Conservation (phyloP, 495 filamentous ascomycete genomes). For the Aspergillus panamensis region DNA sequence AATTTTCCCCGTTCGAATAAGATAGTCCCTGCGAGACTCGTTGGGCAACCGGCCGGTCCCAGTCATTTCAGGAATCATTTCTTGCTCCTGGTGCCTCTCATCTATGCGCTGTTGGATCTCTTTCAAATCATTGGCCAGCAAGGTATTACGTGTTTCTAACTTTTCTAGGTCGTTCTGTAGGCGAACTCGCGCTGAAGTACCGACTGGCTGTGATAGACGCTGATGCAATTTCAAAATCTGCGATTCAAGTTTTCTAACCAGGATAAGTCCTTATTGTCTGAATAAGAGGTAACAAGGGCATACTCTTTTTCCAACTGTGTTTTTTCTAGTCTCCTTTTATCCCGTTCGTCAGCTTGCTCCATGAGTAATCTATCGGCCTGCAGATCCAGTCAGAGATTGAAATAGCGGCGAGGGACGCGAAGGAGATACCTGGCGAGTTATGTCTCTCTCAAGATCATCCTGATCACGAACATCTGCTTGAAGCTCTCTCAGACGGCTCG, state of each 20-base stretch:
- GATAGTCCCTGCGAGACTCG: constrained; percentile 81
- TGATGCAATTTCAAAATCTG: constrained; percentile 50
- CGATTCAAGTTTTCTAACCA: constrained; percentile 40
- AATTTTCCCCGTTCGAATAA: constrained; percentile 95
- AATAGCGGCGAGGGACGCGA: neutral
- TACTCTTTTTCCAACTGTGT: constrained; percentile 59
- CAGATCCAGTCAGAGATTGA: constrained; percentile 10
- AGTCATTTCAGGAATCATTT: constrained; percentile 34
- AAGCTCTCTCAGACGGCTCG: constrained; percentile 59
- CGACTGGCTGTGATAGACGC: constrained; percentile 47
- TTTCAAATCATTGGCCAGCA: constrained; percentile 62
- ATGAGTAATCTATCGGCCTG: constrained; percentile 73
- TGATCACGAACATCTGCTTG: constrained; percentile 76
- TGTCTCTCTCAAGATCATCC: constrained; percentile 77
- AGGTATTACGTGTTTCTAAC: constrained; percentile 57
- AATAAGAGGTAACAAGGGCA: constrained; percentile 1
- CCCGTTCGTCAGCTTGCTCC: constrained; percentile 82
- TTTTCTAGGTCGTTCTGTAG: constrained; percentile 60
- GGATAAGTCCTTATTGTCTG: constrained; percentile 15
- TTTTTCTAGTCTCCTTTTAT: constrained; percentile 81
- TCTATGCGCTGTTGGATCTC: constrained; percentile 79
- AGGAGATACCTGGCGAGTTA: constrained; percentile 50
- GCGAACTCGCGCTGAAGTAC: constrained; percentile 45
- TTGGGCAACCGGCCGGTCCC: constrained; percentile 61
- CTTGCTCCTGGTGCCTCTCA: constrained; percentile 56